A percentile compares a stretch with the other conserved stretches of the same genome.
phyloP scores from a whole-genome alignment of 1,284 basidiomycete species.

The Austroboletus sp. region DNA sequence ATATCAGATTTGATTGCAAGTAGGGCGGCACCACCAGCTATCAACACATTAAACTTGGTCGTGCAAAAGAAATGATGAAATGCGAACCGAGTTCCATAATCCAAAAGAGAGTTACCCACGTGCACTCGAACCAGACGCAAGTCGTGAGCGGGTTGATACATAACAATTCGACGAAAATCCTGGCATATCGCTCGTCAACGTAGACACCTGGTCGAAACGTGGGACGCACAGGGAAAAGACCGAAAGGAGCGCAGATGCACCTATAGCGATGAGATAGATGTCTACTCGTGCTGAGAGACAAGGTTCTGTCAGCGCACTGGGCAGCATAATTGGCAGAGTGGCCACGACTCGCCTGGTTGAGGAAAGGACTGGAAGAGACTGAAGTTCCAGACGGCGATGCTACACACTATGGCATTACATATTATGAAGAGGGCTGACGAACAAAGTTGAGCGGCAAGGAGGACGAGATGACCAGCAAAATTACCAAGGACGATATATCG shows the following conservation, averaged over 20 bases:
- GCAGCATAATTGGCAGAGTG: not conserved
- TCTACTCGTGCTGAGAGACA: constrained; percentile 44
- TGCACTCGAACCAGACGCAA: constrained; percentile 65
- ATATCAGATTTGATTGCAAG: constrained; percentile 35
- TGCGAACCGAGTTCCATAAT: constrained; percentile 52
- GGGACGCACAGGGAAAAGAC: constrained; percentile 54
- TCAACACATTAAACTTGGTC: constrained; percentile 8
- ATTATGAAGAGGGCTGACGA: constrained; percentile 51
- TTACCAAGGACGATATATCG: constrained; percentile 51
- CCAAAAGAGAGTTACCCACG: constrained; percentile 56
- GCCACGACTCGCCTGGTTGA: constrained; percentile 33
- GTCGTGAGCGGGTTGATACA: constrained; percentile 46
- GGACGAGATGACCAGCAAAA: not conserved
- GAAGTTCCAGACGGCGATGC: constrained; percentile 64
- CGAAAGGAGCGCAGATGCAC: constrained; percentile 50
- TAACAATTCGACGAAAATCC: constrained; percentile 56
- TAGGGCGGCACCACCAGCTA: constrained; percentile 45
- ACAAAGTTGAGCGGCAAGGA: constrained; percentile 9
- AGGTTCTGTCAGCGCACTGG: not conserved
- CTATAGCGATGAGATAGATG: constrained; percentile 56
- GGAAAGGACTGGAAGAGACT: constrained; percentile 38
- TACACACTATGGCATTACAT: constrained; percentile 60
- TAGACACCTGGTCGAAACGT: not conserved
- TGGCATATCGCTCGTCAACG: constrained; percentile 25
- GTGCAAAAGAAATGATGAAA: not conserved